Conservation (phyloP, 345 rosid species). For the Gossypium longicalyx region DNA sequence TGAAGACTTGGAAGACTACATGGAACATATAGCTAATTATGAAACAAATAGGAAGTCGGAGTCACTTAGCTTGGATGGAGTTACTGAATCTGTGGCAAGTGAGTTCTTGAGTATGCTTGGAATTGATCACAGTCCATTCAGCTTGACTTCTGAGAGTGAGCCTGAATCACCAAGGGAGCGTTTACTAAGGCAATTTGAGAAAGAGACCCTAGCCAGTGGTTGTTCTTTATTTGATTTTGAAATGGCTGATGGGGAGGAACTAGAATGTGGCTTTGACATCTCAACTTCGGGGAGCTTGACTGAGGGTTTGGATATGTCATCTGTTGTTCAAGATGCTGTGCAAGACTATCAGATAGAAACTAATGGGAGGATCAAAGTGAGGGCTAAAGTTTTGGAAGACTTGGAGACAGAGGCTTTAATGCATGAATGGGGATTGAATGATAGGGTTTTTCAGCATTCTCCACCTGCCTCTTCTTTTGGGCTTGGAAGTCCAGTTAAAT, state of each 20-base stretch:
- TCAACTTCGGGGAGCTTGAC: constrained; percentile 29
- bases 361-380: constrained; percentile 38
- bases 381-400: constrained; percentile 68
- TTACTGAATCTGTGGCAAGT: constrained; percentile 59
- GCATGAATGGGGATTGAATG: constrained; percentile 92
- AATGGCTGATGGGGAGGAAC: constrained; percentile 35
- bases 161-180: constrained; percentile 96
- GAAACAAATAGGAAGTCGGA: constrained; percentile 30
- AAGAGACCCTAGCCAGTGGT: constrained; percentile 60
- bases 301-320: constrained; percentile 34
- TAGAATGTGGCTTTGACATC: constrained; percentile 34
- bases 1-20: constrained; percentile 41
- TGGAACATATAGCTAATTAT: constrained; percentile 25
- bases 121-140: constrained; percentile 67
- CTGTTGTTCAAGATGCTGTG: constrained; percentile 52
- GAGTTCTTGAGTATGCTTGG: constrained; percentile 86
- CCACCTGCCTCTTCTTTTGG: constrained; percentile 45
- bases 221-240: constrained; percentile 63
- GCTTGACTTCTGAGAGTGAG: constrained; percentile 70
- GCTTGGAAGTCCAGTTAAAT: constrained; percentile 55
- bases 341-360: constrained; percentile 49
- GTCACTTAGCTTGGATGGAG: constrained; percentile 47
- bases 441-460: constrained; percentile 63
- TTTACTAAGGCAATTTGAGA: constrained; percentile 79
- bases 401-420: constrained; percentile 81